Evolutionary conservation across 1,284 basidiomycete species (phyloP).

Genomic region (Ceratobasidium sp.): DNA sequence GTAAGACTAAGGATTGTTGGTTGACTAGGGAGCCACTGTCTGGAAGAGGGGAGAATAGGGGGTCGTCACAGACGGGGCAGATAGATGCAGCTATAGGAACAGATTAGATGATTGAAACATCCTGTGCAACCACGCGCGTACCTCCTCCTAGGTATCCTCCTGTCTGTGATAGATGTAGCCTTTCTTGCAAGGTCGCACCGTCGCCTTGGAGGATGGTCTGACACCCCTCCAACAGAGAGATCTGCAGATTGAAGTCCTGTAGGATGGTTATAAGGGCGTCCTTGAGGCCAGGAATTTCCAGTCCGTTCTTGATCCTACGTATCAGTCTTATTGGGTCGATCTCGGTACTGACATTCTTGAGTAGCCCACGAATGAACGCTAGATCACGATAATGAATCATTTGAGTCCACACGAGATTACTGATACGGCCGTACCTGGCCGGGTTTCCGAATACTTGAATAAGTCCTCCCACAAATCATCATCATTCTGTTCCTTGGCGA

Average conservation of each 20-base stretch:
- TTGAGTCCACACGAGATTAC: conserved; percentile 49
- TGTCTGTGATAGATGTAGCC: conserved; percentile 80
- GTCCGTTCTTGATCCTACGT: conserved; percentile 92
- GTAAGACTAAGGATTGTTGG: conserved; percentile 68
- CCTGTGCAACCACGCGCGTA: conserved; percentile 57
- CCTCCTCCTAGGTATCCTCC: conserved; percentile 81
- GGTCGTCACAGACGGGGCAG: conserved; percentile 64
- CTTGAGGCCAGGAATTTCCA: conserved; percentile 96
- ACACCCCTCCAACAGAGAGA: conserved; percentile 91
- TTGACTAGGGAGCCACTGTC: conserved; percentile 43
- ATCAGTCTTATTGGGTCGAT: conserved; percentile 97
- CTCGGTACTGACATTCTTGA: conserved; percentile 96
- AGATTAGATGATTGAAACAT: conserved; percentile 8
- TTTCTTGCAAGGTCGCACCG: conserved; percentile 77
- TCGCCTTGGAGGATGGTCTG: conserved; percentile 88
- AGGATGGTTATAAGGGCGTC: conserved; percentile 96
- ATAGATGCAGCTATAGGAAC: conserved; percentile 39
- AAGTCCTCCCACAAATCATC: conserved; percentile 99
- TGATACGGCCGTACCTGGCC: conserved; percentile 71
- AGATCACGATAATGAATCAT: conserved; percentile 31
- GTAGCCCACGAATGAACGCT: conserved; percentile 94
- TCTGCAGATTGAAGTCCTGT: conserved; percentile 92
- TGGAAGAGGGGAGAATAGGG: conserved; percentile 63
- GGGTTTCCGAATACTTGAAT: conserved; percentile 92
- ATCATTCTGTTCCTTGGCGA: conserved; percentile 97